Evolutionary conservation across 2,329 filamentous ascomycete genomes (phyloP).

Genomic region (Scortechinia acanthostroma): DNA sequence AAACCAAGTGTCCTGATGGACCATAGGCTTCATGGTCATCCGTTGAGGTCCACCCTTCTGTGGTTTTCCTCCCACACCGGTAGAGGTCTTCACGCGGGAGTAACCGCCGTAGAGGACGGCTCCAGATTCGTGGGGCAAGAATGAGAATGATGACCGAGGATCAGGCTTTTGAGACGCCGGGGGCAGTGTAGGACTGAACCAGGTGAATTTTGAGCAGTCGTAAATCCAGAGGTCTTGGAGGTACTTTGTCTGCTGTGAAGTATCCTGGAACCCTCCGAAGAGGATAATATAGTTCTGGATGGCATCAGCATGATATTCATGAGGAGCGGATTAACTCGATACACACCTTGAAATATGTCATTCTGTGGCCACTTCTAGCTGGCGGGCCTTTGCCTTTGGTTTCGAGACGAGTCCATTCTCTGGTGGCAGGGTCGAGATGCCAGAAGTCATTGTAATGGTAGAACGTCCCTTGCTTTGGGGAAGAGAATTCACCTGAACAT

Average conservation of each 20-base stretch:
- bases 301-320: neutral
- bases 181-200: conserved; percentile 72
- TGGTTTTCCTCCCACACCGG: conserved; percentile 43
- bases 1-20: conserved; percentile 94
- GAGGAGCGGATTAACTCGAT: neutral
- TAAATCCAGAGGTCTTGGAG: conserved; percentile 91
- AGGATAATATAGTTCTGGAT: conserved; percentile 75
- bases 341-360: conserved; percentile 78
- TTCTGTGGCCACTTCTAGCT: conserved; percentile 83
- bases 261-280: conserved; percentile 96
- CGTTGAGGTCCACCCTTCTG: conserved; percentile 51
- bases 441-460: conserved; percentile 99
- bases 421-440: conserved; percentile 73
- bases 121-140: conserved; percentile 83
- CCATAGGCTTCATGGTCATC: conserved; percentile 74
- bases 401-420: conserved; percentile 90
- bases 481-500: conserved; percentile 94
- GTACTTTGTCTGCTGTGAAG: conserved; percentile 89
- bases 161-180: conserved; percentile 81
- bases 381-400: conserved; percentile 71
- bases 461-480: conserved; percentile 93
- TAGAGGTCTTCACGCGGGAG: conserved; percentile 75
- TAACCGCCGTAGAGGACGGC: conserved; percentile 91
- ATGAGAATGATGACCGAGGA: conserved; percentile 81
- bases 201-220: conserved; percentile 56